These are phyloP conservation scores for Clonostachys chloroleuca DNA, from an alignment of 2,329 filamentous ascomycete genomes.

Conservation along the genomic window DNA sequence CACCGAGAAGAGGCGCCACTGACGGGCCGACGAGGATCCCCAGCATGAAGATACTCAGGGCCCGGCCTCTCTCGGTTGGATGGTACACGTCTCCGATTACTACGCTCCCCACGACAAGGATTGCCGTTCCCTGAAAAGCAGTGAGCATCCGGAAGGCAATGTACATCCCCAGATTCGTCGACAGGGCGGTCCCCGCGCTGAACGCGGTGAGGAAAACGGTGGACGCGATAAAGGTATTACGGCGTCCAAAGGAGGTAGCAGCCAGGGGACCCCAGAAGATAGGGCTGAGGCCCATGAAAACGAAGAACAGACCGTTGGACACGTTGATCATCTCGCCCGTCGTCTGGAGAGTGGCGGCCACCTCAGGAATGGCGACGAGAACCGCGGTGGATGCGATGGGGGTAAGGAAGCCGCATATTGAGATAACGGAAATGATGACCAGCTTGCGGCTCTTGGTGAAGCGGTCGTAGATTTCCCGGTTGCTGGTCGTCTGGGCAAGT, in stretches of 20 bases:
- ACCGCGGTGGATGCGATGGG: slow-evolving; percentile 10
- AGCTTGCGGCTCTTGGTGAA: slow-evolving; percentile 13
- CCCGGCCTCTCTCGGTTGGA: slow-evolving; percentile 60
- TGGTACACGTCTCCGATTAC: slow-evolving; percentile 55
- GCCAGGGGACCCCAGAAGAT: slow-evolving; percentile 65
- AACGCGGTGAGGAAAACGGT: slow-evolving; percentile 54
- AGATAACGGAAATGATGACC: slow-evolving; percentile 12
- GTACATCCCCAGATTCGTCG: slow-evolving; percentile 61
- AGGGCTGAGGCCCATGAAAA: slow-evolving; percentile 65
- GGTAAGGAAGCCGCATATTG: slow-evolving; percentile 10
- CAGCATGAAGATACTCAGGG: slow-evolving; percentile 61
- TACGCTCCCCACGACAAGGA: slow-evolving; percentile 62
- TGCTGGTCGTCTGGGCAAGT: background rate
- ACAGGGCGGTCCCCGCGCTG: slow-evolving; percentile 60
- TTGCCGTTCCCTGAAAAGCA: slow-evolving; percentile 66
- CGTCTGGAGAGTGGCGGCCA: slow-evolving; percentile 9
- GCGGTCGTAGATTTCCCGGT: slow-evolving; percentile 8
- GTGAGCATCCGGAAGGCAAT: slow-evolving; percentile 67
- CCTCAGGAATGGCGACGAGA: slow-evolving; percentile 11
- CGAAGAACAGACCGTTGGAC: slow-evolving; percentile 64
- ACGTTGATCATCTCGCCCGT: slow-evolving; percentile 46
- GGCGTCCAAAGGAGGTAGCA: slow-evolving; percentile 45
- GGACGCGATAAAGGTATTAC: slow-evolving; percentile 23
- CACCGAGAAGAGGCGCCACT: slow-evolving; percentile 59
- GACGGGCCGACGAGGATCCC: slow-evolving; percentile 64